phyloP scores from a whole-genome alignment of 73 alveolate species.

The Symbiodinium pilosum region DNA sequence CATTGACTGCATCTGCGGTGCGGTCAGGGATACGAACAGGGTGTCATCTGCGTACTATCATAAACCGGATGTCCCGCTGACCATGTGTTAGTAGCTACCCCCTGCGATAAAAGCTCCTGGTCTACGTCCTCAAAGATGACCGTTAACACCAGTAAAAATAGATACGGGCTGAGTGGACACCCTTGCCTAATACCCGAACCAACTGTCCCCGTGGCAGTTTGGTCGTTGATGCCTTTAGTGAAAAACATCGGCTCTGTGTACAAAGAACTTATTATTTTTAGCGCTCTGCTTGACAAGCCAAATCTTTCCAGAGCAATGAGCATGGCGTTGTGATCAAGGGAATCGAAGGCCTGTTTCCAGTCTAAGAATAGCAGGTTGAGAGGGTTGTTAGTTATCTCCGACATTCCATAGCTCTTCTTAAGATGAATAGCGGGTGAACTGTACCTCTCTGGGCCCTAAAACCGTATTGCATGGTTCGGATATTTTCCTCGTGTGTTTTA shows the following conservation, averaged over 20 bases:
- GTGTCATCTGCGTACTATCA: background rate
- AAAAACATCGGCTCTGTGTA: background rate
- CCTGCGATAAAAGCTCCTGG: background rate
- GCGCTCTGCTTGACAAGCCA: background rate
- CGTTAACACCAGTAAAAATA: background rate
- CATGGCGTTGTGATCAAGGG: background rate
- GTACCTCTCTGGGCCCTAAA: background rate
- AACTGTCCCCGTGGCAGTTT: background rate
- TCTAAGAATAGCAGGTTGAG: background rate
- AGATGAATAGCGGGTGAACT: background rate
- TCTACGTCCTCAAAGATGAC: background rate
- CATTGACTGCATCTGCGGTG: background rate
- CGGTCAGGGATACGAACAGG: background rate
- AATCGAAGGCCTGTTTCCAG: background rate
- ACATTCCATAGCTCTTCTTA: background rate
- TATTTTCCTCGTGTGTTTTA: background rate
- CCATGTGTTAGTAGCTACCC: background rate
- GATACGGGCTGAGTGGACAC: background rate
- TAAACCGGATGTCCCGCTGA: background rate
- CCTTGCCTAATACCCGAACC: background rate
- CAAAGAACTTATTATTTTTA: background rate
- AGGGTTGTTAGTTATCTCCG: background rate
- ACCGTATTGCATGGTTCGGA: background rate
- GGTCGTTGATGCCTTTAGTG: background rate
- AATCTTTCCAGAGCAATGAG: background rate